Evolutionary conservation across 768 basidiomycete species (phyloP).

Genomic region (Trametes cinnabarina): DNA sequence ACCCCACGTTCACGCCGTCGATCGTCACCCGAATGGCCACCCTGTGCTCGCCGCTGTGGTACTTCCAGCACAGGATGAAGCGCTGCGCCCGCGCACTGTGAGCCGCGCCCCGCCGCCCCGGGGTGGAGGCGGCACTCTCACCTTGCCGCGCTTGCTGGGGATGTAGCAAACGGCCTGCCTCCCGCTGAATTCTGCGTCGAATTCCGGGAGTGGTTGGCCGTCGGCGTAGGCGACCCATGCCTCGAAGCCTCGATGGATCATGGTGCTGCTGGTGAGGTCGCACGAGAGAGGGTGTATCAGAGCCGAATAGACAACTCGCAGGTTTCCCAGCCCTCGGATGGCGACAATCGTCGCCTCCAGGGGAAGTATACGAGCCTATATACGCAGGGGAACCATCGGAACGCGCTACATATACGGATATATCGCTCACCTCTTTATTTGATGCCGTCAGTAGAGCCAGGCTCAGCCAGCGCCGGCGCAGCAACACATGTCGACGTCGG

Average conservation of each 20-base stretch:
- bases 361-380: too few species aligned
- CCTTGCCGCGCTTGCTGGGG: conserved; percentile 13
- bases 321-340: too few species aligned
- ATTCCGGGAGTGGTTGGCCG: conserved; percentile 1
- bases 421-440: too few species aligned
- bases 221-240: background rate
- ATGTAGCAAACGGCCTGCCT: background rate
- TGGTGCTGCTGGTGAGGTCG: background rate
- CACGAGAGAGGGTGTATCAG: too few species aligned
- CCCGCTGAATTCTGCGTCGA: background rate
- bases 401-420: too few species aligned
- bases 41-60: conserved; percentile 7
- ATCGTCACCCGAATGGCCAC: background rate
- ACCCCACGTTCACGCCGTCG: conserved; percentile 4
- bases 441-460: too few species aligned
- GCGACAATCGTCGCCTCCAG: too few species aligned
- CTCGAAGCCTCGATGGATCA: background rate
- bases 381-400: too few species aligned
- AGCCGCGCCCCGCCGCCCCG: too few species aligned
- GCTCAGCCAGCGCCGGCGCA: too few species aligned
- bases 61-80: conserved; percentile 9
- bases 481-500: too few species aligned
- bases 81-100: background rate
- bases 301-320: too few species aligned
- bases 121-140: background rate